Percentiles rank a stretch among this genome's conserved stretches.
These are phyloP conservation scores for Hibiscus mutabilis DNA, from an alignment of 345 rosid species.

Conservation along the genomic window DNA sequence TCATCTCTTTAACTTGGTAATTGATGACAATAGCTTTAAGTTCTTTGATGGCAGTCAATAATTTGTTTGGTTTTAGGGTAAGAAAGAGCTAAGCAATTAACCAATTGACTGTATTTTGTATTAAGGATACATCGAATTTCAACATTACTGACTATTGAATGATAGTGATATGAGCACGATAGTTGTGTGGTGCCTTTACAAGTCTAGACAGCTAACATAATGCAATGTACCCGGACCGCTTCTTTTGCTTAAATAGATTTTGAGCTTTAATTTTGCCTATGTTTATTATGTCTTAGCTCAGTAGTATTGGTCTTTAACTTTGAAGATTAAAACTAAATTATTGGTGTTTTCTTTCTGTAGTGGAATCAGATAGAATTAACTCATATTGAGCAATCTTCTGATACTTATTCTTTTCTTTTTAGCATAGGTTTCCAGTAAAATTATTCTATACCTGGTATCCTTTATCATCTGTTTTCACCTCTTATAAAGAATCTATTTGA, in stretches of 20 bases:
- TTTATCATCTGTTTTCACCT: background rate
- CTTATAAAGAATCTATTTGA: background rate
- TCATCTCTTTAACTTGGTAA: background rate
- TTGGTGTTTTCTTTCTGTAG: background rate
- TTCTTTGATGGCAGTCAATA: background rate
- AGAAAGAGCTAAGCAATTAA: background rate
- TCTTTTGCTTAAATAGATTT: background rate
- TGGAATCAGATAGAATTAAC: background rate
- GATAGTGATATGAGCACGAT: background rate
- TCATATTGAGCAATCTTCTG: background rate
- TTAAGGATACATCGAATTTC: background rate
- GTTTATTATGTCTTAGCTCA: background rate
- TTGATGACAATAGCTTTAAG: background rate
- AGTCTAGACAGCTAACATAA: background rate
- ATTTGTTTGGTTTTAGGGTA: background rate
- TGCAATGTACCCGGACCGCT: background rate
- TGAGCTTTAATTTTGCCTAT: background rate
- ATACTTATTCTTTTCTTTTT: background rate
- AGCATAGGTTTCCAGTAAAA: background rate
- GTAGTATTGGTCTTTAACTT: background rate
- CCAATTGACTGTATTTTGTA: background rate
- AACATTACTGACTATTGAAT: background rate
- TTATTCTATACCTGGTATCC: background rate
- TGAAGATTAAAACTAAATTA: constrained; percentile 1
- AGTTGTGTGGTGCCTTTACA: background rate